These are phyloP conservation scores for Cladophialophora yegresii DNA, from an alignment of 2,329 filamentous ascomycete species.

Conservation along the genomic window DNA sequence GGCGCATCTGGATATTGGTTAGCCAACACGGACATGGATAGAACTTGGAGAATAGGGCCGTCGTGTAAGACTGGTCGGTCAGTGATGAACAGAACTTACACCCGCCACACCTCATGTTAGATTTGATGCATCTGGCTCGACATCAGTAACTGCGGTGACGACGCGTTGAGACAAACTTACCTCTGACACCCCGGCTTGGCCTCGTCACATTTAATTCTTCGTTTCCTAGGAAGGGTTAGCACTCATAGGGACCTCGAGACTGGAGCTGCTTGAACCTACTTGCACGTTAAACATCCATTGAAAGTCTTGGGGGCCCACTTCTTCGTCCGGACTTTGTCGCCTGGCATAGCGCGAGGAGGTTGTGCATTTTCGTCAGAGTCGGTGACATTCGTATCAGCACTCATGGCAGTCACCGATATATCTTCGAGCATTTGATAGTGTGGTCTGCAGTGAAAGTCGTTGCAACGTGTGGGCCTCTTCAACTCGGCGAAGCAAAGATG, in stretches of 20 bases:
- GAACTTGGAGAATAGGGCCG: no score
- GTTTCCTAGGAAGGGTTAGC: conserved; percentile 10
- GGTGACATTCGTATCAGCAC: neutral
- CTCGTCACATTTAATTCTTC: conserved; percentile 32
- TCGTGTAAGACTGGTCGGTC: neutral
- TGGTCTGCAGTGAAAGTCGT: neutral
- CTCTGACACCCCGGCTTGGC: conserved; percentile 28
- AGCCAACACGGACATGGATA: neutral
- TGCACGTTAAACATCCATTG: conserved; percentile 32
- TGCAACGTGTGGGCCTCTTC: neutral
- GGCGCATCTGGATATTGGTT: conserved; percentile 14
- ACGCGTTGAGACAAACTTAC: conserved; percentile 3
- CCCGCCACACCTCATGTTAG: conserved; percentile 25
- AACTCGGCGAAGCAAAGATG: neutral
- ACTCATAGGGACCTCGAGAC: neutral
- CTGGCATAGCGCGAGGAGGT: conserved; percentile 11
- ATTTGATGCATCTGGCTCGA: conserved; percentile 24
- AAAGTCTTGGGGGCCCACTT: conserved; percentile 32
- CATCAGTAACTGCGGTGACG: conserved; percentile 6
- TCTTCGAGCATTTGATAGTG: conserved; percentile 6
- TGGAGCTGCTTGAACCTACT: conserved; percentile 16
- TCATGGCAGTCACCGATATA: conserved; percentile 6
- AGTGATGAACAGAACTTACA: neutral
- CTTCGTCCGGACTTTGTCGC: conserved; percentile 23
- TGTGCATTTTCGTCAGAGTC: conserved; percentile 4